A percentile compares a stretch with the other conserved stretches of the same genome.
These are phyloP conservation scores for Tulasnella sp. DNA, from an alignment of 768 basidiomycete genomes.

Conservation along the genomic window DNA sequence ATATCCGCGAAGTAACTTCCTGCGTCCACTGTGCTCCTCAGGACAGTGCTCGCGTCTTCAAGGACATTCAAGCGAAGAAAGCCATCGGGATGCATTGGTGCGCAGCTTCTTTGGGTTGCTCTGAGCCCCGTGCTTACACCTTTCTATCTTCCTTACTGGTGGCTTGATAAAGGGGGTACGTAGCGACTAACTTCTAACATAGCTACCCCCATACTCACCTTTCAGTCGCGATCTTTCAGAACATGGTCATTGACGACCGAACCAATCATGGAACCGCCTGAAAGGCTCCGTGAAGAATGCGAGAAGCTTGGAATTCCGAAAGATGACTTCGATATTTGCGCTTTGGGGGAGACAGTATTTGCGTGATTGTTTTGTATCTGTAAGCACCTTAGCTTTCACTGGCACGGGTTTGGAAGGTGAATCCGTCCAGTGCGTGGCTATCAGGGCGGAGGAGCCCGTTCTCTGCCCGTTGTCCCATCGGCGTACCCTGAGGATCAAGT, in stretches of 20 bases:
- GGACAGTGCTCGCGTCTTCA: slow-evolving; percentile 60
- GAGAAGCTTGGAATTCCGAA: slow-evolving; percentile 29
- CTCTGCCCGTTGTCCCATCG: too few relatives aligned
- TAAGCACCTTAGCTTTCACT: too few relatives aligned
- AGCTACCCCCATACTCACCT: background rate
- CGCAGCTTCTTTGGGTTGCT: slow-evolving; percentile 33
- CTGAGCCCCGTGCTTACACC: background rate
- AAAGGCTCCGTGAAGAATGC: slow-evolving; percentile 30
- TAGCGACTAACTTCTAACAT: background rate
- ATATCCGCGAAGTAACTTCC: slow-evolving; percentile 48
- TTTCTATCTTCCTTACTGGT: background rate
- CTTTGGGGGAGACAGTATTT: slow-evolving; percentile 32
- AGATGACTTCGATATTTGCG: slow-evolving; percentile 31
- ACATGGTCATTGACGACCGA: slow-evolving; percentile 26
- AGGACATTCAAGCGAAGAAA: slow-evolving; percentile 50
- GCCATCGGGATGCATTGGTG: slow-evolving; percentile 67
- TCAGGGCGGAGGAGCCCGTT: too few relatives aligned
- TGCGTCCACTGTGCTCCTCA: slow-evolving; percentile 56
- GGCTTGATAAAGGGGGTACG: background rate
- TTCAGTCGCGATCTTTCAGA: background rate
- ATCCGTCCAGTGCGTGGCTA: too few relatives aligned
- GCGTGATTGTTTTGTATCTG: too few relatives aligned
- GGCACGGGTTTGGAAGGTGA: too few relatives aligned
- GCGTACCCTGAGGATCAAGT: too few relatives aligned
- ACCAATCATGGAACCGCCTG: slow-evolving; percentile 34